phyloP scores from a whole-genome alignment of 202 grass and related monocot genomes.

The Cymbopogon flexuosus region DNA sequence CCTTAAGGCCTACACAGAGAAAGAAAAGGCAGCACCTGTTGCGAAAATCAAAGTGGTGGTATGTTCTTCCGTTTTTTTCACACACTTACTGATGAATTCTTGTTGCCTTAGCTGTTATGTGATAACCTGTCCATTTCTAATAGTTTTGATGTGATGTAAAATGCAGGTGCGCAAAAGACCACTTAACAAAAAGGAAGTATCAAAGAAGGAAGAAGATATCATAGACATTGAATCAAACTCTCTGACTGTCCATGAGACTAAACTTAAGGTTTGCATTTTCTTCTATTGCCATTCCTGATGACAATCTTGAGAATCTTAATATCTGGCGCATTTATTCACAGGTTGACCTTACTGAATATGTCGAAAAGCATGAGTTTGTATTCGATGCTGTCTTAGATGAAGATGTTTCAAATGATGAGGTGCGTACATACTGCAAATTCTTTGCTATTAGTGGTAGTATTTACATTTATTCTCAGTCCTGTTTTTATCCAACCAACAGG shows the following conservation, averaged over 20 bases:
- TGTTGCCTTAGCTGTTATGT: background rate
- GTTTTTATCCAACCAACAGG: constrained; percentile 49
- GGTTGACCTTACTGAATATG: constrained; percentile 96
- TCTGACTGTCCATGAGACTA: constrained; percentile 97
- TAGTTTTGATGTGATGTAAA: constrained; percentile 14
- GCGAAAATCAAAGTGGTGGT: constrained; percentile 99
- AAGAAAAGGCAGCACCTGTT: constrained; percentile 71
- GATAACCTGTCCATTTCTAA: background rate
- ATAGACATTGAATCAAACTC: constrained; percentile 73
- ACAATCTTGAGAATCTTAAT: constrained; percentile 4
- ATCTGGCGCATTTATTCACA: constrained; percentile 24
- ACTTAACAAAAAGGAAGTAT: constrained; percentile 91
- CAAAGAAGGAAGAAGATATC: constrained; percentile 96
- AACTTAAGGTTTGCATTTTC: constrained; percentile 74
- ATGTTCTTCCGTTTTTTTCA: constrained; percentile 33
- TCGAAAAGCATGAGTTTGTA: constrained; percentile 94
- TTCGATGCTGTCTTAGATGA: constrained; percentile 98
- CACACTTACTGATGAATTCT: constrained; percentile 15
- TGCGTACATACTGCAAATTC: constrained; percentile 11
- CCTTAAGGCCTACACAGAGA: constrained; percentile 53
- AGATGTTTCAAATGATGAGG: constrained; percentile 96
- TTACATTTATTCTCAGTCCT: constrained; percentile 10
- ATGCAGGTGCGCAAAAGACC: constrained; percentile 93
- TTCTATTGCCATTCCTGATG: background rate
- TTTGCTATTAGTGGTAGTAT: background rate